Base-by-base conservation (phyloP, 2,329 filamentous ascomycete genomes). In the Pyricularia pennisetigena region DNA sequence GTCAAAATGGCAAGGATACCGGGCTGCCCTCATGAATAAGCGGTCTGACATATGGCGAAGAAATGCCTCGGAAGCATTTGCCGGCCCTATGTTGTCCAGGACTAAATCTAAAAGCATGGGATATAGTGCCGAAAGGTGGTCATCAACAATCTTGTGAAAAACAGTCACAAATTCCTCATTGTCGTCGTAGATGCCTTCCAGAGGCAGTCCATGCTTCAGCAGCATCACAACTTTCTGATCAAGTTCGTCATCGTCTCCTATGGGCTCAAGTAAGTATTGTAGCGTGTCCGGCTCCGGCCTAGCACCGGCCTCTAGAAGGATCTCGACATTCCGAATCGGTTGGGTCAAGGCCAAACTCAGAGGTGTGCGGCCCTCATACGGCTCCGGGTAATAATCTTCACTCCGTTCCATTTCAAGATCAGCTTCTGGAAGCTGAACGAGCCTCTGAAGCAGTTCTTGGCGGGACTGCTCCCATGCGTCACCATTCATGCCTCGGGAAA, bases 231-330 rank as follows among this genome's bases (percentile, higher is more conserved):
- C 14, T 23, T 67, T 67, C 8, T 54, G 41, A 2, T 67, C 65
- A 20, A 54, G 16, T 24, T 61, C 49, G 26, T 61, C 41, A n/a
- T 67, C 28, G 49, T 32, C 4, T n/a, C 5, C 59, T 28, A 28
- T 20, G 14, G 59, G 9, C 28, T 35, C 28, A 54, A 61, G 12
- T 5, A 67, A n/a, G 23, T 26, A 35, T 23, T 10, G 29, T 6
- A 35, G 28, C 3, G 26, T 14, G 28, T 8, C 10, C 20, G 65
- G 30, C 49, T 30, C 10, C 28, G 65, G 65, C 16, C 29, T 26
- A 28, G 65, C 65, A n/a, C 65, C 65, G 16, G 65, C 65, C 3
- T 67, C 65, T 10, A 67, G 28, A 24, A 67, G 65, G 8, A 67
- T 61, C 65, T 67, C 49, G 12, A 61, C 7, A 41, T 30, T 29